Conservation (phyloP, 2,329 filamentous ascomycete genomes). For the Ciborinia camelliae region DNA sequence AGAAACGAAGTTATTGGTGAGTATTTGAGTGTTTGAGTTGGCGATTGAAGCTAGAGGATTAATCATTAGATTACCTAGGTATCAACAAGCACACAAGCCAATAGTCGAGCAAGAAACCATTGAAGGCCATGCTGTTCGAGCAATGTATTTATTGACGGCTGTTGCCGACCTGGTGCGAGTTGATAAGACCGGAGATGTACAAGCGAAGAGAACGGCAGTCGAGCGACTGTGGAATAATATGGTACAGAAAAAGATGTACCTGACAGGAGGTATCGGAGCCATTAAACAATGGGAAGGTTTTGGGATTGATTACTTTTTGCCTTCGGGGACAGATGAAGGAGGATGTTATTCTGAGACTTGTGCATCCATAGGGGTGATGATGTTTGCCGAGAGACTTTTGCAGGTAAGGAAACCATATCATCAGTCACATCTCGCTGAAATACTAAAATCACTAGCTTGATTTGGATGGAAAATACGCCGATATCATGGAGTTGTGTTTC, state of each 20-base stretch:
- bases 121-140: slow-evolving; percentile 58
- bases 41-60: background rate
- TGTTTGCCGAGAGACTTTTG: slow-evolving; percentile 55
- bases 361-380: slow-evolving; percentile 57
- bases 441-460: slow-evolving; percentile 39
- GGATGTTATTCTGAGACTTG: slow-evolving; percentile 62
- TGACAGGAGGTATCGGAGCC: slow-evolving; percentile 58
- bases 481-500: slow-evolving; percentile 58
- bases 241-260: slow-evolving; percentile 58
- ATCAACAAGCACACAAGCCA: slow-evolving; percentile 55
- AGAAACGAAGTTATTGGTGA: slow-evolving; percentile 41
- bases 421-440: background rate
- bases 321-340: slow-evolving; percentile 56
- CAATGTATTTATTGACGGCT: slow-evolving; percentile 58
- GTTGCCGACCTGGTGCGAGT: slow-evolving; percentile 53
- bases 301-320: slow-evolving; percentile 56
- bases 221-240: slow-evolving; percentile 56
- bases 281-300: slow-evolving; percentile 60
- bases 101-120: slow-evolving; percentile 52
- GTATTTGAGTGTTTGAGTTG: slow-evolving; percentile 17
- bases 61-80: slow-evolving; percentile 45
- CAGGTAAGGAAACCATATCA: slow-evolving; percentile 38
- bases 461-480: slow-evolving; percentile 51
- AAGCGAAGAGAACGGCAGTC: slow-evolving; percentile 38
- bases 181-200: slow-evolving; percentile 23